Conservation (phyloP, 192 early-diverging fungal species). For the Coemansia sp. region DNA sequence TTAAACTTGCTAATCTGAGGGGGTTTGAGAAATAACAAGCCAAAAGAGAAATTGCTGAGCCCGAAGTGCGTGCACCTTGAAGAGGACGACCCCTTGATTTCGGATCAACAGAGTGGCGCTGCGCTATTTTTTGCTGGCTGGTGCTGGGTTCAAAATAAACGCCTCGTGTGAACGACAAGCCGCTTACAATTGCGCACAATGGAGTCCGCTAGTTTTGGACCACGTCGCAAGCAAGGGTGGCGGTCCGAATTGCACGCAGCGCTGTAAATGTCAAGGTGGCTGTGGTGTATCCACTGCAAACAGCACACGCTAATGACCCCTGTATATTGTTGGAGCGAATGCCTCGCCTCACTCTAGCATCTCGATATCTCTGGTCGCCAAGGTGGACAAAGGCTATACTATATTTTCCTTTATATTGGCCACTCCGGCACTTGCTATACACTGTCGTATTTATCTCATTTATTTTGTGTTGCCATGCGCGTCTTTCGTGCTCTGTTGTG, state of each 20-base stretch:
- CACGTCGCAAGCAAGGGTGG: not conserved
- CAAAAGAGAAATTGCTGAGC: no score
- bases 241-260: not conserved
- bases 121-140: no score
- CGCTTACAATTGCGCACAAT: not conserved
- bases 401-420: no score
- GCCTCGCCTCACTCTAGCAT: not conserved
- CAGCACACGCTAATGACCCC: not conserved
- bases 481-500: not conserved
- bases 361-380: not conserved
- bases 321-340: not conserved
- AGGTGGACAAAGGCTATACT: not conserved
- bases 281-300: not conserved
- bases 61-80: no score
- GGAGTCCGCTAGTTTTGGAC: not conserved
- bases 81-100: not conserved
- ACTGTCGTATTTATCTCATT: not conserved
- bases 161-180: not conserved
- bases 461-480: not conserved
- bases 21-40: no score
- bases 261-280: not conserved
- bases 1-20: not conserved
- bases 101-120: no score
- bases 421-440: not conserved
- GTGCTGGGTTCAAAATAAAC: constrained; percentile 17